Conservation (phyloP, 768 basidiomycete species). For the Phanerodontia chrysosporium region DNA sequence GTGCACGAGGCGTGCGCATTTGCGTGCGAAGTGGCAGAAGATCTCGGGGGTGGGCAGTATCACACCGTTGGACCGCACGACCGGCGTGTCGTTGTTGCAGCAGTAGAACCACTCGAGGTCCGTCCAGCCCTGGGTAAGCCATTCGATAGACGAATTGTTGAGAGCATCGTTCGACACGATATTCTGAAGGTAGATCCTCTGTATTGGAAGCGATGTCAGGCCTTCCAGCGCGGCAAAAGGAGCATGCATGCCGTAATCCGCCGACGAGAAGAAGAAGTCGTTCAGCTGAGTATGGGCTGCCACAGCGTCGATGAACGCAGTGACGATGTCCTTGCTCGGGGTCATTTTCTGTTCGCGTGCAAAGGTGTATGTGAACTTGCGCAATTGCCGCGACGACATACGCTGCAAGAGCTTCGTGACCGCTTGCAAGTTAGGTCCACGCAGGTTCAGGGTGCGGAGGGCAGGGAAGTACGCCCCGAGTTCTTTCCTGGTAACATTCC, state of each 20-base stretch:
- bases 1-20: slow-evolving; percentile 1
- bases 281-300: background rate
- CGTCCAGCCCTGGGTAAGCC: background rate
- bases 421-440: background rate
- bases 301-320: background rate
- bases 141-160: background rate
- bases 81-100: slow-evolving; percentile 3
- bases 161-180: background rate
- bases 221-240: background rate
- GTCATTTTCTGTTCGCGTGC: too few relatives aligned
- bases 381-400: background rate
- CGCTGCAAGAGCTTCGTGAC: background rate
- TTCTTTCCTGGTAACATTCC: background rate
- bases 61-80: background rate
- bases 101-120: background rate
- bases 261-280: background rate
- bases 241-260: background rate
- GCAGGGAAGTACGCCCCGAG: background rate
- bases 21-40: background rate
- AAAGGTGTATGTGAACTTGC: background rate
- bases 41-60: background rate
- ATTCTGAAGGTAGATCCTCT: background rate
- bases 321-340: background rate
- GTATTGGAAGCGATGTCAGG: background rate
- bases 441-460: background rate